Evolutionary conservation across 1,284 basidiomycete genomes (phyloP).

Genomic region (Naganishia liquefaciens): DNA sequence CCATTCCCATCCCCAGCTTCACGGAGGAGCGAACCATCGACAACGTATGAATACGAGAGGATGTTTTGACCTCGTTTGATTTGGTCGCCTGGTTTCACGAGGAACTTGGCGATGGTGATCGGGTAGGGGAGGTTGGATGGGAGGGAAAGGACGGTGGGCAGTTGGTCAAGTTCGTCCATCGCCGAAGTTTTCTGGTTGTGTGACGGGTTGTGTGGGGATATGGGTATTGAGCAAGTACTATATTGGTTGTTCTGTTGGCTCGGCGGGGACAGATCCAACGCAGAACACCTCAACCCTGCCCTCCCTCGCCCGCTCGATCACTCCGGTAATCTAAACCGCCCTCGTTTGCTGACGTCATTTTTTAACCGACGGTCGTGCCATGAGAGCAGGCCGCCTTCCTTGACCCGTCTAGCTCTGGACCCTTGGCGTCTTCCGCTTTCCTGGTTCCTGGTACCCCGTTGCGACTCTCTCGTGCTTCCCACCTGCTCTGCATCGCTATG

Average conservation of each 20-base stretch:
- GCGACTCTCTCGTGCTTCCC: no score
- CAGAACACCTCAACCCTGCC: not conserved
- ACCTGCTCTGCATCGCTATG: no score
- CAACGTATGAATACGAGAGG: conserved; percentile 71
- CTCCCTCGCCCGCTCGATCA: not conserved
- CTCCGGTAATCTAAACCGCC: not conserved
- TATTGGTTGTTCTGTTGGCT: not conserved
- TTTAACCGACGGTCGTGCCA: not conserved
- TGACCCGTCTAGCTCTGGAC: no score
- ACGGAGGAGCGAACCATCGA: conserved; percentile 53
- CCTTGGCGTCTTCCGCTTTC: no score
- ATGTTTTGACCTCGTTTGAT: conserved; percentile 71
- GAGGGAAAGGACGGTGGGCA: conserved; percentile 54
- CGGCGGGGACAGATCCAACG: not conserved
- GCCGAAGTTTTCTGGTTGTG: not conserved
- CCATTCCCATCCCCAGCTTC: conserved; percentile 35
- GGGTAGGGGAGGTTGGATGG: conserved; percentile 74
- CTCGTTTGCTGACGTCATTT: conserved; percentile 4
- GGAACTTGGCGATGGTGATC: conserved; percentile 69
- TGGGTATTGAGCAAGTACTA: not conserved
- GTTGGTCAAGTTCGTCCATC: conserved; percentile 30
- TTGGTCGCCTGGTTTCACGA: conserved; percentile 56
- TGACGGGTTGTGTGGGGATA: not conserved
- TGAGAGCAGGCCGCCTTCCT: no score
- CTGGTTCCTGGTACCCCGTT: no score